Evolutionary conservation across 768 basidiomycete genomes (phyloP).

Genomic region (Ephemerocybe angulata): DNA sequence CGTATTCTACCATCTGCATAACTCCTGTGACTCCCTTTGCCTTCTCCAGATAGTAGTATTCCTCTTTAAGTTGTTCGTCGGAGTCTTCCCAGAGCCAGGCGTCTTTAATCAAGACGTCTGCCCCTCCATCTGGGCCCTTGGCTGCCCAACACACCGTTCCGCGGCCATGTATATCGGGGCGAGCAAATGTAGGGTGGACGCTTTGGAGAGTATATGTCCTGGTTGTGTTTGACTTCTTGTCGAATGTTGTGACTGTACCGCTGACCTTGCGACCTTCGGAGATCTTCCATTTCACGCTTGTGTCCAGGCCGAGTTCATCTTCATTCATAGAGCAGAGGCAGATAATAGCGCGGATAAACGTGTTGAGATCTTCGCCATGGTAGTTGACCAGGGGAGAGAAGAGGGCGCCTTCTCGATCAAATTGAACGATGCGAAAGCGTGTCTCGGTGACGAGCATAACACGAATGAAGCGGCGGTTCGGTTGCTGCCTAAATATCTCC

Average conservation of each 20-base stretch:
- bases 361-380: not conserved
- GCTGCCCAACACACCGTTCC: not conserved
- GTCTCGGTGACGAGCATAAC: not conserved
- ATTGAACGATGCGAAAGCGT: conserved; percentile 1
- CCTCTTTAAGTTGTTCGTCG: not conserved
- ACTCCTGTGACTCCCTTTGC: not conserved
- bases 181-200: not conserved
- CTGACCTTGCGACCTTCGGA: not conserved
- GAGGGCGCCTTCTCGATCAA: not conserved
- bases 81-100: too few relatives aligned
- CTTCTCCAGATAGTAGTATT: not conserved
- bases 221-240: too few relatives aligned
- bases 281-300: not conserved
- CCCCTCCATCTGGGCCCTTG: not conserved
- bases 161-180: not conserved
- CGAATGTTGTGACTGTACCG: not conserved
- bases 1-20: not conserved
- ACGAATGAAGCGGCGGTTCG: not conserved
- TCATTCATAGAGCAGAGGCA: not conserved
- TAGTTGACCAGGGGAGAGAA: not conserved
- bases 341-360: not conserved
- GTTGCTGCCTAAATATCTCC: not conserved
- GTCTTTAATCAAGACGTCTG: not conserved
- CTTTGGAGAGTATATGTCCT: not conserved
- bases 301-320: not conserved